phyloP scores from a whole-genome alignment of 176 grass and related monocot genomes.

The Typha latifolia region DNA sequence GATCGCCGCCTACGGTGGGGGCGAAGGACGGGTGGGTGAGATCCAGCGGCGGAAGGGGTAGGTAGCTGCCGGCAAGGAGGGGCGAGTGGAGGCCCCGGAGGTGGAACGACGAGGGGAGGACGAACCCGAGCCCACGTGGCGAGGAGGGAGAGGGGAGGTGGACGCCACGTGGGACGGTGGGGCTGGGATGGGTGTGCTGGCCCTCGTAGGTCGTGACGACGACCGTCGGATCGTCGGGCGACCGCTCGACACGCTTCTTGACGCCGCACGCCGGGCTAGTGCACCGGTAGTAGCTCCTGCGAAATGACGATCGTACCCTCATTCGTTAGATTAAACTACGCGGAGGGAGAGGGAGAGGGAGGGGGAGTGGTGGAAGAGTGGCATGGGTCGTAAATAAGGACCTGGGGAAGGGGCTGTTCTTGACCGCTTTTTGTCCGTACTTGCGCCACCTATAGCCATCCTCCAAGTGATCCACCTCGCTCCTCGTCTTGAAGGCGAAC shows the following conservation, averaged over 20 bases:
- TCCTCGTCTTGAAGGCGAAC: constrained; percentile 89
- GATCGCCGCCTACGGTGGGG: neutral
- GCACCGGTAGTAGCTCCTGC: constrained; percentile 94
- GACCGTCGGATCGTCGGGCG: constrained; percentile 49
- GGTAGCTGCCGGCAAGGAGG: neutral
- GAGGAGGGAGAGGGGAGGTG: neutral
- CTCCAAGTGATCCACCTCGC: constrained; percentile 75
- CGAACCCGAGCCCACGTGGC: neutral
- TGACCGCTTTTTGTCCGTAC: constrained; percentile 85
- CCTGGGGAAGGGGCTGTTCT: constrained; percentile 96
- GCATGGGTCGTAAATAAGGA: constrained; percentile 11
- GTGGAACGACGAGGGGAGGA: neutral
- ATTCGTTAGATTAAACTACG: neutral
- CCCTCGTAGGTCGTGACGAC: constrained; percentile 97
- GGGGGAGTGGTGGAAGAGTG: neutral
- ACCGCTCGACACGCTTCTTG: constrained; percentile 92
- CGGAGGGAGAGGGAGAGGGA: neutral
- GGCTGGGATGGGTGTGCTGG: constrained; percentile 75
- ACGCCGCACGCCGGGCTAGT: constrained; percentile 79
- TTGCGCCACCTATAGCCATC: constrained; percentile 94
- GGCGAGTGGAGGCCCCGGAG: too few species aligned
- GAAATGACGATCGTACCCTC: neutral
- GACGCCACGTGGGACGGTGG: constrained; percentile 33
- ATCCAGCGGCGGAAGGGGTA: neutral
- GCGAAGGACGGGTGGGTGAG: neutral